Evolutionary conservation across 306 rosid species (phyloP).

Genomic region (Ormosia semicastrata): DNA sequence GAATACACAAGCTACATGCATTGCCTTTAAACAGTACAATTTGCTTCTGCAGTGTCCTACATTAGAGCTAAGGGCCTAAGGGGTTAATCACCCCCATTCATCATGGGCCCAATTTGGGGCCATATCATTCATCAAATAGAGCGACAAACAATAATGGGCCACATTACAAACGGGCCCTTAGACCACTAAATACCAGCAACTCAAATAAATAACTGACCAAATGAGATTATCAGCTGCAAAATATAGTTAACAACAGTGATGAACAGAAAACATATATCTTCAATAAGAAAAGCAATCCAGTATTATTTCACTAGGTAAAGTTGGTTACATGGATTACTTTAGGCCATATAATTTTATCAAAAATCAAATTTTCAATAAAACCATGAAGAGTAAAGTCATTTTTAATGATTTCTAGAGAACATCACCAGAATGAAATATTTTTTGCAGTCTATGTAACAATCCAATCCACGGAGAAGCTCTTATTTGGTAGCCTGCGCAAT

Average conservation of each 20-base stretch:
- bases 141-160: neutral
- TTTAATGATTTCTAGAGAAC: neutral
- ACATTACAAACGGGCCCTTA: neutral
- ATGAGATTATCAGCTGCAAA: neutral
- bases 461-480: neutral
- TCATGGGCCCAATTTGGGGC: neutral
- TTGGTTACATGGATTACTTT: neutral
- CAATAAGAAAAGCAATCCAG: neutral
- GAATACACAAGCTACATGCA: neutral
- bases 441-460: neutral
- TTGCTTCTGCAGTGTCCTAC: neutral
- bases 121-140: neutral
- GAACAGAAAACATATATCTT: neutral
- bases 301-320: neutral
- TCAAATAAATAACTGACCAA: neutral
- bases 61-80: neutral
- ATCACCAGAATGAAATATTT: neutral
- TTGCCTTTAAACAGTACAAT: neutral
- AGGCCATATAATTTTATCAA: neutral
- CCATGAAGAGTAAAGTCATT: neutral
- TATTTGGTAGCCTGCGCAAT: conserved; percentile 71
- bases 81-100: neutral
- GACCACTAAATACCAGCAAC: neutral
- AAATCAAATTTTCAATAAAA: neutral
- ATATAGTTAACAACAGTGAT: neutral